phyloP scores from a whole-genome alignment of 2,329 filamentous ascomycete genomes.

The Fusarium mangiferae region DNA sequence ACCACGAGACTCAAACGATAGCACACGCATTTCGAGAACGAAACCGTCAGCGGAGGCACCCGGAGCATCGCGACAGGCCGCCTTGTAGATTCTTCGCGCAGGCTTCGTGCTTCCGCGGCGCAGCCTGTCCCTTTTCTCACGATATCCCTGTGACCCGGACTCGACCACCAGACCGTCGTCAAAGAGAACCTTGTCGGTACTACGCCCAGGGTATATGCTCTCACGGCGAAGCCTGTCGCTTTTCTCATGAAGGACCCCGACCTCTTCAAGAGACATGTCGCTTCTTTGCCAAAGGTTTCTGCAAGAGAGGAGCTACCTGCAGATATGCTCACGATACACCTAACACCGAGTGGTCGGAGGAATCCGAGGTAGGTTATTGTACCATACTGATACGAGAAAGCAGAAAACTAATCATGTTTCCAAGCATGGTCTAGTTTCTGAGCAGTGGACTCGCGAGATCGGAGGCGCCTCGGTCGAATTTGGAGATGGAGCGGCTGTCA shows the following conservation, averaged over 20 bases:
- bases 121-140: background rate
- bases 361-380: background rate
- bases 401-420: background rate
- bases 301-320: background rate
- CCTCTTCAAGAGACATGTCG: background rate
- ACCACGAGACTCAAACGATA: background rate
- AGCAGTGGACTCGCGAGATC: constrained; percentile 17
- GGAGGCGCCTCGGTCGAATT: constrained; percentile 47
- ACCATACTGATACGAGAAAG: background rate
- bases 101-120: background rate
- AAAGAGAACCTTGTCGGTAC: background rate
- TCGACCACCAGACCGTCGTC: too few relatives aligned
- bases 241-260: background rate
- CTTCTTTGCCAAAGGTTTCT: background rate
- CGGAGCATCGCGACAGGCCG: background rate
- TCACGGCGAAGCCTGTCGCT: background rate
- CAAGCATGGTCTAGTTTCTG: background rate
- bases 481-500: constrained; percentile 45
- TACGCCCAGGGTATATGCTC: background rate
- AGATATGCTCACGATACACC: background rate
- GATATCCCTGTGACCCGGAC: background rate
- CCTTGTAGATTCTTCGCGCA: background rate
- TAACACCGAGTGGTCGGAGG: background rate
- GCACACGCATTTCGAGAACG: background rate
- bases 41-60: background rate